Evolutionary conservation across 1,139 yeast genomes (phyloP).

Genomic region (Diutina scorzettiae): DNA sequence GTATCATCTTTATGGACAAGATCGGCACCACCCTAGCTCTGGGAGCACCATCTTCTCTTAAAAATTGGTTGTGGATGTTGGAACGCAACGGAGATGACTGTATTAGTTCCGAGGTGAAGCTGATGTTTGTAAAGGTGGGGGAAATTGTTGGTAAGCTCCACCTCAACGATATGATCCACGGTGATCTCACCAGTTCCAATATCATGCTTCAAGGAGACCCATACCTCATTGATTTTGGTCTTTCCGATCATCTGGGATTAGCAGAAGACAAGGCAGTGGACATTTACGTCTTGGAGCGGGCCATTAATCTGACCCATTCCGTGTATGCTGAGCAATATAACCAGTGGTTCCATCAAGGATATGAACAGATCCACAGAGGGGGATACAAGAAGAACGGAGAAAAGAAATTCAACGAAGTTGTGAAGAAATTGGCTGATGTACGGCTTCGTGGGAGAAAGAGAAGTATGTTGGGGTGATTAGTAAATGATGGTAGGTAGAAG

Average conservation of each 20-base stretch:
- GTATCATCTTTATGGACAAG: constrained; percentile 3
- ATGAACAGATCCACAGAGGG: constrained; percentile 18
- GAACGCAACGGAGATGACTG: constrained; percentile 25
- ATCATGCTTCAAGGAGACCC: constrained; percentile 36
- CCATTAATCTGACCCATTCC: constrained; percentile 85
- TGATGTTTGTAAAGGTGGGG: constrained; percentile 41
- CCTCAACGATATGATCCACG: constrained; percentile 67
- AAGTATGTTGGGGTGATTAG: constrained; percentile 67
- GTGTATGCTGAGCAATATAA: constrained; percentile 51
- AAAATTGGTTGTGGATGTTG: constrained; percentile 59
- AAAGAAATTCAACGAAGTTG: constrained; percentile 41
- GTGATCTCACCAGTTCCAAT: constrained; percentile 90
- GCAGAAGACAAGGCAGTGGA: constrained; percentile 96
- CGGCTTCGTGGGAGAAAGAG: constrained; percentile 89
- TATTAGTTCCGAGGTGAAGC: constrained; percentile 24
- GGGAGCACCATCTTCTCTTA: constrained; percentile 27
- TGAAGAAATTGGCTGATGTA: constrained; percentile 66
- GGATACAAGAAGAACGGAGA: constrained; percentile 6
- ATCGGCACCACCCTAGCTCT: not conserved
- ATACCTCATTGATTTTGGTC: constrained; percentile 81
- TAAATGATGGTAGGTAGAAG: not conserved
- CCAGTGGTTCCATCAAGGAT: constrained; percentile 66
- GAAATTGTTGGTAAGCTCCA: constrained; percentile 62
- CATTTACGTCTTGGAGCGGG: constrained; percentile 85
- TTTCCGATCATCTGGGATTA: constrained; percentile 63